phyloP scores from a whole-genome alignment of 495 filamentous ascomycete genomes.

The Neurospora hispaniola region DNA sequence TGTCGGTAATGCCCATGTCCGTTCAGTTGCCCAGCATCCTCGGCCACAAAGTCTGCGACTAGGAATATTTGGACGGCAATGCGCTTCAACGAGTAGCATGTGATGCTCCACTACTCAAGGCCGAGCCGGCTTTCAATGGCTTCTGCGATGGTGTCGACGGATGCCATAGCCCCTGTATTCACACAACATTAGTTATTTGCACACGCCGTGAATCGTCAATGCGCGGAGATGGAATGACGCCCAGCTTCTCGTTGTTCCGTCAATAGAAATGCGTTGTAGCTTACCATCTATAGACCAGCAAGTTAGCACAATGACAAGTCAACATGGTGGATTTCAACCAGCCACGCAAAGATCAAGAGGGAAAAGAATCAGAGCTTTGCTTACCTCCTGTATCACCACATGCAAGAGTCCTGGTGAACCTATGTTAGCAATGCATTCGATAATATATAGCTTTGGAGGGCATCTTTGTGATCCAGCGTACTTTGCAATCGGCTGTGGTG shows the following conservation, averaged over 20 bases:
- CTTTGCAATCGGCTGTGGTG: conserved; percentile 13
- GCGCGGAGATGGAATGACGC: background rate
- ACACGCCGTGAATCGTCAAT: background rate
- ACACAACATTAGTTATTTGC: background rate
- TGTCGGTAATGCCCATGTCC: no score
- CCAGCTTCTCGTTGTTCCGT: background rate
- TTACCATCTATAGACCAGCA: conserved; percentile 1
- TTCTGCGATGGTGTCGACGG: conserved; percentile 69
- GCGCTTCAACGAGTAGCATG: background rate
- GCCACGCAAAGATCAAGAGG: background rate
- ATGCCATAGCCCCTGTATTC: conserved; percentile 60
- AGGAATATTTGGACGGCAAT: background rate
- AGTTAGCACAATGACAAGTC: conserved; percentile 1
- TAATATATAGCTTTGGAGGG: background rate
- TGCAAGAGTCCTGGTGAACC: conserved; percentile 12
- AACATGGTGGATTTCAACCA: background rate
- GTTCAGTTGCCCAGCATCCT: no score
- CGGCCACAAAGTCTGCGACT: background rate
- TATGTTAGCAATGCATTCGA: background rate
- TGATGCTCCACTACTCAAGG: conserved; percentile 7
- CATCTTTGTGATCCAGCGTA: background rate
- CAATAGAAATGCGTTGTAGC: background rate
- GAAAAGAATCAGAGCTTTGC: background rate
- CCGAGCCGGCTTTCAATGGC: conserved; percentile 42
- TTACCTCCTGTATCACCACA: conserved; percentile 26